Evolutionary conservation across 2,329 filamentous ascomycete genomes (phyloP).

Genomic region (Fusarium tanahbumbuense): DNA sequence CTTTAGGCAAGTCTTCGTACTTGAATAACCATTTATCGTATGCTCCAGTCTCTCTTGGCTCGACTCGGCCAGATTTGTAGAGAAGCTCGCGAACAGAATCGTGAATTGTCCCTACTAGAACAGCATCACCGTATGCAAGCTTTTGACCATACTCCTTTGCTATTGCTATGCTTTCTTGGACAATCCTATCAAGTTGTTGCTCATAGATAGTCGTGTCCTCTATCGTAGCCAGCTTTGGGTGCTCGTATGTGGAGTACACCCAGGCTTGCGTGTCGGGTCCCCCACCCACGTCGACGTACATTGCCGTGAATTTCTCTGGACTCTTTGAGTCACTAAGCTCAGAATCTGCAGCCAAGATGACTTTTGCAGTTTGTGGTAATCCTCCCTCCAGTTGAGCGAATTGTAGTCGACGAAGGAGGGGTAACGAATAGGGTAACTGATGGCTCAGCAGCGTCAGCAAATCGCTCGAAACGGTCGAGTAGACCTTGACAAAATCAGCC

Average conservation of each 20-base stretch:
- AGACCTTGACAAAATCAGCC: slow-evolving; percentile 36
- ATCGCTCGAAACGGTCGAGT: slow-evolving; percentile 46
- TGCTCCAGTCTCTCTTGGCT: slow-evolving; percentile 43
- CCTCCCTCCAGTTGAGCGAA: slow-evolving; percentile 60
- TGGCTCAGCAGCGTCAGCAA: slow-evolving; percentile 61
- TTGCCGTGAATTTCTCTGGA: slow-evolving; percentile 60
- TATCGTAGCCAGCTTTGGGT: slow-evolving; percentile 18
- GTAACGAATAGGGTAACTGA: slow-evolving; percentile 68
- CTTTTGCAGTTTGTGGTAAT: slow-evolving; percentile 56
- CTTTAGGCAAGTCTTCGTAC: slow-evolving; percentile 56
- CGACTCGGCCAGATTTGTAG: slow-evolving; percentile 43
- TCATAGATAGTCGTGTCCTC: slow-evolving; percentile 43
- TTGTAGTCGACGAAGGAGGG: slow-evolving; percentile 72
- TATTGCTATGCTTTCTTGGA: slow-evolving; percentile 48
- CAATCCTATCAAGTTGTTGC: slow-evolving; percentile 49
- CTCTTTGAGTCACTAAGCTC: not conserved
- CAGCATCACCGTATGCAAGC: slow-evolving; percentile 41
- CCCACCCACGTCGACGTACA: slow-evolving; percentile 70
- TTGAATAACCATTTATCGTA: slow-evolving; percentile 71
- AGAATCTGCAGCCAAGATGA: slow-evolving; percentile 53
- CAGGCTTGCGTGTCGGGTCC: slow-evolving; percentile 73
- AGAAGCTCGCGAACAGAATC: slow-evolving; percentile 46
- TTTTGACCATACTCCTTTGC: slow-evolving; percentile 39
- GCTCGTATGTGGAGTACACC: slow-evolving; percentile 68
- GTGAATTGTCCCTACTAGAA: slow-evolving; percentile 54